These are phyloP conservation scores for Pleurotus giganteus DNA, from an alignment of 768 basidiomycete genomes.

Conservation along the genomic window DNA sequence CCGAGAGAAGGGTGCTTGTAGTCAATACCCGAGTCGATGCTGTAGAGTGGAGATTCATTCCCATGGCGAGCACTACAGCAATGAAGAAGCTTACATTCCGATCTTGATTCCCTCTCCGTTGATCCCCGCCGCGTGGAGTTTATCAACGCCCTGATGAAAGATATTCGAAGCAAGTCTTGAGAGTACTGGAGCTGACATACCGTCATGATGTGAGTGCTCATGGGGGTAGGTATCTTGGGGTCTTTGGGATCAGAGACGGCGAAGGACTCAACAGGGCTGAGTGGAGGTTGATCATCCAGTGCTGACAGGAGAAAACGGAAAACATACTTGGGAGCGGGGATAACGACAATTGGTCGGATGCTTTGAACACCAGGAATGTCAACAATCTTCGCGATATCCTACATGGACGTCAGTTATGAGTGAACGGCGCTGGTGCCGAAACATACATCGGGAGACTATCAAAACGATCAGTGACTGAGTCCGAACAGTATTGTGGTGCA, in stretches of 20 bases:
- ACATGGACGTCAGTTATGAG: not conserved
- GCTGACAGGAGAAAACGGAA: not conserved
- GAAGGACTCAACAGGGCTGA: conserved; percentile 41
- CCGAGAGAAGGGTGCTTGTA: conserved; percentile 59
- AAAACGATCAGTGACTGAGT: not conserved
- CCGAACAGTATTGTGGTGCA: conserved; percentile 3
- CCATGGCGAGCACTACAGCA: not conserved
- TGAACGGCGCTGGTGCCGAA: not conserved
- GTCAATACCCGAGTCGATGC: conserved; percentile 55
- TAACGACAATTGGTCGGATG: conserved; percentile 50
- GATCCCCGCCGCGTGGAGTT: conserved; percentile 60
- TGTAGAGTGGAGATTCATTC: conserved; percentile 15
- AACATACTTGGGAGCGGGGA: conserved; percentile 41
- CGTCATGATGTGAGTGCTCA: conserved; percentile 54
- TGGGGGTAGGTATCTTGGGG: conserved; percentile 40
- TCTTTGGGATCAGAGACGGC: conserved; percentile 40
- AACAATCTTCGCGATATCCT: conserved; percentile 49
- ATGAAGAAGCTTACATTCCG: conserved; percentile 45
- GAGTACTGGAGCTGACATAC: conserved; percentile 27
- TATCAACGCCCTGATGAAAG: conserved; percentile 52
- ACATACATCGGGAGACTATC: not conserved
- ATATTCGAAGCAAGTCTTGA: not conserved
- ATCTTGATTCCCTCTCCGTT: conserved; percentile 66
- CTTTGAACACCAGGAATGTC: conserved; percentile 51
- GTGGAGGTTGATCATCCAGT: not conserved